Base-by-base conservation (phyloP, 441 rosid species). In the Populus hybrid region DNA sequence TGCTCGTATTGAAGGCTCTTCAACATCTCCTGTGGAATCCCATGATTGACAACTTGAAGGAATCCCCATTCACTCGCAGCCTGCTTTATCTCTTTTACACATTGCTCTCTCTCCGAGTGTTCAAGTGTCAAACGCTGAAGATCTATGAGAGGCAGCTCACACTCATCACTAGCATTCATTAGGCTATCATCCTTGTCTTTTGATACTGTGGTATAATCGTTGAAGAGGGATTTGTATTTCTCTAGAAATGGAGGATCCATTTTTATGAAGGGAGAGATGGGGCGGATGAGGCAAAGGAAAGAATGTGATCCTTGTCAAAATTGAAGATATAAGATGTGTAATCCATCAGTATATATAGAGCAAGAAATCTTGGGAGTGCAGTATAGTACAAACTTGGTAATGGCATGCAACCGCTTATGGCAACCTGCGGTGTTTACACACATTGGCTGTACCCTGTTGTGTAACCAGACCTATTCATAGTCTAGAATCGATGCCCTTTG, bases 21-120 rank as follows among this genome's bases (percentile, higher is more conserved):
- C 40, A 87, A 64, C 9, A 86, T 75, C 24, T 84, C 86, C 28
- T 70, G 75, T 1, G 87, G 83, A 61, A 93, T 82, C 75, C 91
- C 94, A 79, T 91, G 95, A 79, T 90, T 91, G 66, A 82, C 76
- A 14, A 89, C 79, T 78, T 90, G 93, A 75, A 92, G 91, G 76
- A 92, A 92, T 0, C 97, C 97, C 95, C 94, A 92, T 75, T 85
- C 84, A 16, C 74, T 83, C 0, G 95, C 85, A 3, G 92, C 95
- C 79, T 67, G 69, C 16, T 78, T 82, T 26, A 91, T 86, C 75
- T 88, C 81, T 72, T 72, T 67, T 61, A 80, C 81, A 81, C 92
- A 91, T 21, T 76, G 18, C 57, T 46, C 57, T 46, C 19, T 46
- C 6, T 14, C 57, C 7, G 19, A 5, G 6, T 46, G 5, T 3